These are phyloP conservation scores for Heliamphora pulchella DNA, from an alignment of 179 eudicot species.

Conservation along the genomic window DNA sequence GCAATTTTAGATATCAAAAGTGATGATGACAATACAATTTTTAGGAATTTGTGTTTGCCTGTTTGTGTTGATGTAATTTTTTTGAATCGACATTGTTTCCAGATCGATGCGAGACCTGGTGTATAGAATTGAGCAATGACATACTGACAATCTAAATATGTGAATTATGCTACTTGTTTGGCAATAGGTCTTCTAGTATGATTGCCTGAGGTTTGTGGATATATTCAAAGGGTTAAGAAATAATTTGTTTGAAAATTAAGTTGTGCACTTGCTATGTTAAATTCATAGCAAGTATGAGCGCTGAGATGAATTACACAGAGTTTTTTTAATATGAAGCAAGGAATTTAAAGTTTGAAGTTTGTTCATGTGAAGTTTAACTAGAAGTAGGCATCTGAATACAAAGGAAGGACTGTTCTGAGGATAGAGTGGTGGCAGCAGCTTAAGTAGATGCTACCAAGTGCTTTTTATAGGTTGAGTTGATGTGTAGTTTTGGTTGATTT, in stretches of 20 bases:
- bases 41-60: neutral
- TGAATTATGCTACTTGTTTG: neutral
- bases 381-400: neutral
- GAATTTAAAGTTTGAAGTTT: neutral
- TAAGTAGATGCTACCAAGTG: neutral
- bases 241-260: too few relatives aligned
- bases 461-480: neutral
- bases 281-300: neutral
- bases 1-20: neutral
- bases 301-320: neutral
- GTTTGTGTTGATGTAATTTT: too few relatives aligned
- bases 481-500: neutral
- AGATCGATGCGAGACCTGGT: neutral
- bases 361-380: neutral
- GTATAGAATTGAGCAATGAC: slow-evolving; percentile 3
- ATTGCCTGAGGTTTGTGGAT: neutral
- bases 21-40: neutral
- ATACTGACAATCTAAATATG: too few relatives aligned
- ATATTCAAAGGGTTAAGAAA: neutral
- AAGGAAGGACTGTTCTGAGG: too few relatives aligned
- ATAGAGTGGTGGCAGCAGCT: neutral
- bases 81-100: neutral
- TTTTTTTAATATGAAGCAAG: neutral
- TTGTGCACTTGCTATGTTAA: neutral
- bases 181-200: neutral